A percentile compares a stretch with the other conserved stretches of the same genome.
Evolutionary conservation across 139 green algal genomes (phyloP).

Genomic region (Coccomyxa sp.): DNA sequence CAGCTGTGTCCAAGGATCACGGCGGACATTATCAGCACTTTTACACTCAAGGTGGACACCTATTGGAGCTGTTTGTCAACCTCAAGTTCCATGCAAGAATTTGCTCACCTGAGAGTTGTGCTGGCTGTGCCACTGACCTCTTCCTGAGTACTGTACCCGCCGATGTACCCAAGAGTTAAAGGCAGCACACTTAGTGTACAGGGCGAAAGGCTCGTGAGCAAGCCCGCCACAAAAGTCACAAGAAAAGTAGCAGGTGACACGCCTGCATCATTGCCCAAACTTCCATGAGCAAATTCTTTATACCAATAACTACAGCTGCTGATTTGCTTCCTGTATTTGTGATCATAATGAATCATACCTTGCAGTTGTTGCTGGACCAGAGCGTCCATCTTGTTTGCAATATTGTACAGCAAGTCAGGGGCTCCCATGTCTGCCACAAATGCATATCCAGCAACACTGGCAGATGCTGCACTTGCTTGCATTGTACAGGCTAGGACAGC

Average conservation of each 20-base stretch:
- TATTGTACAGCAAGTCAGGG: neutral
- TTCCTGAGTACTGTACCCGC: slow-evolving; percentile 49
- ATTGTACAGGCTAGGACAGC: neutral
- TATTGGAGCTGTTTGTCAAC: no score
- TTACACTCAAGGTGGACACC: slow-evolving; percentile 2
- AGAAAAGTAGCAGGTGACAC: slow-evolving; percentile 62
- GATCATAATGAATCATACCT: neutral
- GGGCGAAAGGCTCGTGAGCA: slow-evolving; percentile 90
- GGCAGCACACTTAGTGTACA: slow-evolving; percentile 86
- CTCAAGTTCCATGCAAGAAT: no score
- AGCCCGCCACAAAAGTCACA: slow-evolving; percentile 73
- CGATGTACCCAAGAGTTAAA: slow-evolving; percentile 89
- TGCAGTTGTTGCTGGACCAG: slow-evolving; percentile 19
- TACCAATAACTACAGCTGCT: neutral
- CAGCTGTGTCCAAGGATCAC: neutral
- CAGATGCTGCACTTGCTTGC: neutral
- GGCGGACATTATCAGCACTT: neutral
- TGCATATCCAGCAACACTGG: neutral
- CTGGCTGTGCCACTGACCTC: neutral
- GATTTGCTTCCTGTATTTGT: neutral
- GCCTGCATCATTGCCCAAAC: slow-evolving; percentile 16
- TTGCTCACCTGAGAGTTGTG: neutral
- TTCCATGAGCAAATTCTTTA: neutral
- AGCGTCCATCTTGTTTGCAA: slow-evolving; percentile 4
- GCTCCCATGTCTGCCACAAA: neutral